A percentile compares a stretch with the other conserved stretches of the same genome.
Evolutionary conservation across 306 rosid genomes (phyloP).

Genomic region (Casuarina glauca): DNA sequence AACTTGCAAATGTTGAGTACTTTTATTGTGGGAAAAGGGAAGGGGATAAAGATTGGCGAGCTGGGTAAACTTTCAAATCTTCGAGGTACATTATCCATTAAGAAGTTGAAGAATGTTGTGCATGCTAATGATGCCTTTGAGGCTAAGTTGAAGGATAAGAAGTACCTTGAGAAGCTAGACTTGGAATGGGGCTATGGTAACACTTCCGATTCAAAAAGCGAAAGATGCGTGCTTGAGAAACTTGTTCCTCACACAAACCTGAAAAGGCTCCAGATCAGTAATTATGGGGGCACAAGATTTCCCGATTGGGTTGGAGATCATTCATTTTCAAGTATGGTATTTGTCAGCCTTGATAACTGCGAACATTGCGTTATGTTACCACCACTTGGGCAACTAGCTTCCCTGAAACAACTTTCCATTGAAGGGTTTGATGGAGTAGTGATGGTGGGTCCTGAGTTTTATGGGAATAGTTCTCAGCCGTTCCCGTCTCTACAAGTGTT

Average conservation of each 20-base stretch:
- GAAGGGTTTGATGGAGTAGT: not conserved
- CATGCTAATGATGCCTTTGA: too few relatives aligned
- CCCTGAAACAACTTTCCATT: not conserved
- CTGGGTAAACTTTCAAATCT: not conserved
- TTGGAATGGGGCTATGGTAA: not conserved
- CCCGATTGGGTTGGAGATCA: slow-evolving; percentile 13
- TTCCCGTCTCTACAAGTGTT: not conserved
- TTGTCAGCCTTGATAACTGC: too few relatives aligned
- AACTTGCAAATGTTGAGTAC: slow-evolving; percentile 13
- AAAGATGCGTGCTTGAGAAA: slow-evolving; percentile 12
- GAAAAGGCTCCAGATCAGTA: not conserved
- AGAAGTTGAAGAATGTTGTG: too few relatives aligned
- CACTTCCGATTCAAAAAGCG: not conserved
- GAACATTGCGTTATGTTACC: slow-evolving; percentile 3
- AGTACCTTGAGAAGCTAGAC: not conserved
- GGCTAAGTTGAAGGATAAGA: too few relatives aligned
- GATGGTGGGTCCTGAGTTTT: slow-evolving; percentile 16
- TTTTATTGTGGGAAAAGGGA: slow-evolving; percentile 22
- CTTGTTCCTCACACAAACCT: slow-evolving; percentile 14
- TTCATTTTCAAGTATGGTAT: not conserved
- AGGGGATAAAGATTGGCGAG: not conserved
- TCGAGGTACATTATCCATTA: too few relatives aligned
- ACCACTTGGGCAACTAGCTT: slow-evolving; percentile 18
- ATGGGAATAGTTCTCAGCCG: not conserved
- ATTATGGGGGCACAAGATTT: slow-evolving; percentile 11